phyloP scores from a whole-genome alignment of 345 rosid species.

The Gossypioides kirkii region DNA sequence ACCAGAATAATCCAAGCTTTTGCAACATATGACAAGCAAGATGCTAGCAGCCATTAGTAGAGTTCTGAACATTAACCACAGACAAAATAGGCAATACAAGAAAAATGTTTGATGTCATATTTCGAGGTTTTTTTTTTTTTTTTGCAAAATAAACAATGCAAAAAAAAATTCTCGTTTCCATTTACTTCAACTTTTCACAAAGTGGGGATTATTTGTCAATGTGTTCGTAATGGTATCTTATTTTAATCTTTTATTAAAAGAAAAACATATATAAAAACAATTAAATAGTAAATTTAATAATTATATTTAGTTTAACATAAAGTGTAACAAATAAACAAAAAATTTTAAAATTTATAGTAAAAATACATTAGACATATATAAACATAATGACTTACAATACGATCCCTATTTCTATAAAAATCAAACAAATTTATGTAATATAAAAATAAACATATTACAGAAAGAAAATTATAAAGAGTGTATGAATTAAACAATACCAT shows the following conservation, averaged over 20 bases:
- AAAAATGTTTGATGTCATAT: not conserved
- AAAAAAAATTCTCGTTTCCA: not conserved
- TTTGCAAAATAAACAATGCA: not conserved
- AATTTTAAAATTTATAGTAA: not conserved
- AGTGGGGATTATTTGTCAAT: not conserved
- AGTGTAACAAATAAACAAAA: not conserved
- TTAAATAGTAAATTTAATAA: not conserved
- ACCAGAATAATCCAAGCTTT: constrained; percentile 1
- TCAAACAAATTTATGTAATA: not conserved
- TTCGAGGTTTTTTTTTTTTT: too few species aligned
- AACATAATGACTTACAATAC: not conserved
- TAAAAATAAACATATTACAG: not conserved
- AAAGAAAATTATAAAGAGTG: not conserved
- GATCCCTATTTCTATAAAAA: not conserved
- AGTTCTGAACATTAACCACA: not conserved
- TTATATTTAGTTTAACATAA: not conserved
- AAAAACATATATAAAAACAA: not conserved
- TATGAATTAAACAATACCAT: not conserved
- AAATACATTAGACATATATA: not conserved
- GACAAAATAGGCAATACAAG: not conserved
- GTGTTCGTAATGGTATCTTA: not conserved
- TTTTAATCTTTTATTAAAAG: not conserved
- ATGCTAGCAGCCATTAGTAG: not conserved
- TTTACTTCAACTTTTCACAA: not conserved
- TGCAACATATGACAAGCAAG: not conserved